Evolutionary conservation across 2,329 filamentous ascomycete genomes (phyloP).

Genomic region (Alternaria dauci): DNA sequence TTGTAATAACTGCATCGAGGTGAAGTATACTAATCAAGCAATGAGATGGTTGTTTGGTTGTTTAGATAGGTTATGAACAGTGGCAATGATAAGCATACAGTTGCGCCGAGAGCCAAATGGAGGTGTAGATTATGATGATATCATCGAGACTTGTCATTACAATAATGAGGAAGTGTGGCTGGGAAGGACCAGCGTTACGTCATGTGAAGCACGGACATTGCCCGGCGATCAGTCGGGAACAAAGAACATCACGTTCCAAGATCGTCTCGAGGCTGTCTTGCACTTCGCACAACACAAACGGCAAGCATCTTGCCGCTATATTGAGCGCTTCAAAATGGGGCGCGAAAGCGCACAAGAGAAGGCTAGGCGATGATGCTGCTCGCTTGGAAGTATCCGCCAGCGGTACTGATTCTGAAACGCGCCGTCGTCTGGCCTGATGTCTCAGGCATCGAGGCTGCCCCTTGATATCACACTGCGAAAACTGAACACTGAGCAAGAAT

Average conservation of each 20-base stretch:
- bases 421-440: constrained; percentile 8
- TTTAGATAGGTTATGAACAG: neutral
- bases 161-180: neutral
- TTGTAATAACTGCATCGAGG: neutral
- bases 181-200: neutral
- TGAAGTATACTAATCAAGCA: neutral
- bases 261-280: neutral
- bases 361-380: neutral
- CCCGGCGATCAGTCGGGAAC: neutral
- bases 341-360: neutral
- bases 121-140: neutral
- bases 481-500: neutral
- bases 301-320: neutral
- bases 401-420: constrained; percentile 9
- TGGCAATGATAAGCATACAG: neutral
- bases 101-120: neutral
- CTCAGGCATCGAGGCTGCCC: constrained; percentile 4
- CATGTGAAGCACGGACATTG: constrained; percentile 1
- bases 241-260: neutral
- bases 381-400: neutral
- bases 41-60: neutral
- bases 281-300: neutral
- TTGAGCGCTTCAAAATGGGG: neutral
- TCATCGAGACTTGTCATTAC: neutral
- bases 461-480: neutral